Base-by-base conservation (phyloP, 495 filamentous ascomycete genomes). In the Aspergillus leporis region DNA sequence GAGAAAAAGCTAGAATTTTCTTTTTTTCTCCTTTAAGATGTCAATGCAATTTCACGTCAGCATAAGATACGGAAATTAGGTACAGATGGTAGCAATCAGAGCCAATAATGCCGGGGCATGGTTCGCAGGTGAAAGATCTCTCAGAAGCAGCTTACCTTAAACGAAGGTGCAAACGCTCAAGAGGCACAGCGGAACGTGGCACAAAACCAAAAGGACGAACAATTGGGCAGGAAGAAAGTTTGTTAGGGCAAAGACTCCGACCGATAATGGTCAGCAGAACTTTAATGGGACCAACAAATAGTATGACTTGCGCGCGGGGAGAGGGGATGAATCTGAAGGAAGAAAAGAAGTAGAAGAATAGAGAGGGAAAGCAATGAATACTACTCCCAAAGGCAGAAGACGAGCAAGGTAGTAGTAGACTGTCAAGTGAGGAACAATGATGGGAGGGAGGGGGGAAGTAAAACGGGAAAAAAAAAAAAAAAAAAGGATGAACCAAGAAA, bases 131-230 rank as follows among this genome's bases (percentile, higher is more conserved):
- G 52, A 54, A 53, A 57, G 53, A 61, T 60, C 53, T 57, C 46
- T 43, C 59, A 56, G 53, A 48, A 55, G 58, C 43, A 53, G 59
- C 64, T 62, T 67, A 67, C 65, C 61, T 61, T 56, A 59, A 51
- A 60, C 56, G 31, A 60, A 54, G 55, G 66, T 58, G 57, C 60
- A 61, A 65, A 65, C 67, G 62, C 59, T 61, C 58, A 49, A 59
- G 56, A 58, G 57, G 60, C 47, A 62, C 65, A 59, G 60, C 56
- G 63, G 61, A 70, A 70, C 68, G 68, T 70, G 68, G 68, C 65
- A 70, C 65, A 62, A 66, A 59, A 67, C 51, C 41, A 50, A 60
- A 58, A 57, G 56, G 43, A 55, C 53, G 59, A 63, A 66, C 64
- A 63, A 63, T 66, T 63, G 61, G 64, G 58, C 55, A 63, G 59